Conservation (phyloP, 805 yeast species). For the Grigorovia transvaalensis region DNA sequence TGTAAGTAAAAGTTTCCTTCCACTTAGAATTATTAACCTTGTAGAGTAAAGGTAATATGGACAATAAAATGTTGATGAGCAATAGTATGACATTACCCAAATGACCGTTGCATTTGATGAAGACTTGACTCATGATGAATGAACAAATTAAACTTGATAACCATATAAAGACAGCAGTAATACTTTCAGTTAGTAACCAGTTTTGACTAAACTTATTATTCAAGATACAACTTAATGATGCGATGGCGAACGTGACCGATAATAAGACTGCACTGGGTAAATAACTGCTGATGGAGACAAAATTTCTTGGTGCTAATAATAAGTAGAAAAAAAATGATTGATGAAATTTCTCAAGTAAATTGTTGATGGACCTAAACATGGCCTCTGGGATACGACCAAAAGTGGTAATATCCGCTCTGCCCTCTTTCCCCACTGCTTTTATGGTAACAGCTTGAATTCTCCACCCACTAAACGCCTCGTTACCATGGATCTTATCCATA, state of each 20-base stretch:
- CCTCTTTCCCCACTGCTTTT: slow-evolving; percentile 50
- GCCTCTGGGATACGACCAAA: slow-evolving; percentile 88
- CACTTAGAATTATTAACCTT: slow-evolving; percentile 7
- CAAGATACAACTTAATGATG: slow-evolving; percentile 49
- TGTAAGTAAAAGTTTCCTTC: slow-evolving; percentile 16
- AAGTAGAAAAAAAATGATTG: slow-evolving; percentile 93
- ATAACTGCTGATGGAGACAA: slow-evolving; percentile 90
- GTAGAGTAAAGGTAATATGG: slow-evolving; percentile 15
- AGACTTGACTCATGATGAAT: slow-evolving; percentile 15
- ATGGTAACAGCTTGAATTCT: slow-evolving; percentile 83
- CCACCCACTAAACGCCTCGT: slow-evolving; percentile 94
- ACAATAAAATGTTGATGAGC: slow-evolving; percentile 7
- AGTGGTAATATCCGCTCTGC: slow-evolving; percentile 76
- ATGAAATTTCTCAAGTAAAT: slow-evolving; percentile 88
- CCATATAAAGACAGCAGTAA: slow-evolving; percentile 15
- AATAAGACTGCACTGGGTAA: slow-evolving; percentile 73
- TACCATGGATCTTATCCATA: slow-evolving; percentile 48
- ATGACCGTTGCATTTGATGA: slow-evolving; percentile 4
- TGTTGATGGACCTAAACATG: slow-evolving; percentile 77
- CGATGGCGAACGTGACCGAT: slow-evolving; percentile 57
- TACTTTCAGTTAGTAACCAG: slow-evolving; percentile 10
- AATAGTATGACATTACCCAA: slow-evolving; percentile 4
- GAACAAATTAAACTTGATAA: slow-evolving; percentile 27
- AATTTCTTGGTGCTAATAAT: slow-evolving; percentile 61
- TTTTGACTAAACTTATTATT: slow-evolving; percentile 23